phyloP scores from a whole-genome alignment of 2,329 filamentous ascomycete genomes.

The Paracoccidioides lutzii region DNA sequence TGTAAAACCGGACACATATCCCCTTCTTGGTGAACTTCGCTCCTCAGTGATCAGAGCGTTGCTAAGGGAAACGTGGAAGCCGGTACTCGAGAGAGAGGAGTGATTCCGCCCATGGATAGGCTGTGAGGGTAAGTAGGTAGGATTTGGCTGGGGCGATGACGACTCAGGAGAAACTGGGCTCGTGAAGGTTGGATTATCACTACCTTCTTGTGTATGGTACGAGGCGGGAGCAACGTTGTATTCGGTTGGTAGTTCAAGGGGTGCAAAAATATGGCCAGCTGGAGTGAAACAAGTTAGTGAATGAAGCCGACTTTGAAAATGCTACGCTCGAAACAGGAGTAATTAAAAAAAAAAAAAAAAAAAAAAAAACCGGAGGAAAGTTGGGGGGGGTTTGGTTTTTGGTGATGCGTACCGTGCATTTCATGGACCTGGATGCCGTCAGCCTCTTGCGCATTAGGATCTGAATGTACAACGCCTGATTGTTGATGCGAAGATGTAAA shows the following conservation, averaged over 20 bases:
- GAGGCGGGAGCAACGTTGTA: slow-evolving; percentile 8
- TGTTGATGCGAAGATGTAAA: slow-evolving; percentile 7
- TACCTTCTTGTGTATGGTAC: slow-evolving; percentile 9
- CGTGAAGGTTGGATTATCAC: slow-evolving; percentile 12
- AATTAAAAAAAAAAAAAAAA: neutral
- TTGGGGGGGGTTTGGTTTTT: too few relatives aligned
- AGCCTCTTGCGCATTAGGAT: slow-evolving; percentile 14
- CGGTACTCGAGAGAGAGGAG: slow-evolving; percentile 11
- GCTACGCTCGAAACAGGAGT: neutral
- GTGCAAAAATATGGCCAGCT: slow-evolving; percentile 5
- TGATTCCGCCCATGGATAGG: slow-evolving; percentile 9
- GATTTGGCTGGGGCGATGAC: slow-evolving; percentile 8
- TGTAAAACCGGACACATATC: slow-evolving; percentile 11
- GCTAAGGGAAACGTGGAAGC: slow-evolving; percentile 7
- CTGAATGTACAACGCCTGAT: slow-evolving; percentile 6
- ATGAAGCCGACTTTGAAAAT: neutral
- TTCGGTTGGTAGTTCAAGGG: slow-evolving; percentile 10
- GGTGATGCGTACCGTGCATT: slow-evolving; percentile 18
- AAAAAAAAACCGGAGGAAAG: too few relatives aligned
- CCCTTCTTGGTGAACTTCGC: slow-evolving; percentile 2
- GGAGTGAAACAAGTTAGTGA: neutral
- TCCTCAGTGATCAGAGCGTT: slow-evolving; percentile 4
- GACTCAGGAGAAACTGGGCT: slow-evolving; percentile 10
- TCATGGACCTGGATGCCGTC: slow-evolving; percentile 19
- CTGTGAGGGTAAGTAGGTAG: neutral